phyloP scores from a whole-genome alignment of 257 asterid genomes.

The Solanum dulcamara region DNA sequence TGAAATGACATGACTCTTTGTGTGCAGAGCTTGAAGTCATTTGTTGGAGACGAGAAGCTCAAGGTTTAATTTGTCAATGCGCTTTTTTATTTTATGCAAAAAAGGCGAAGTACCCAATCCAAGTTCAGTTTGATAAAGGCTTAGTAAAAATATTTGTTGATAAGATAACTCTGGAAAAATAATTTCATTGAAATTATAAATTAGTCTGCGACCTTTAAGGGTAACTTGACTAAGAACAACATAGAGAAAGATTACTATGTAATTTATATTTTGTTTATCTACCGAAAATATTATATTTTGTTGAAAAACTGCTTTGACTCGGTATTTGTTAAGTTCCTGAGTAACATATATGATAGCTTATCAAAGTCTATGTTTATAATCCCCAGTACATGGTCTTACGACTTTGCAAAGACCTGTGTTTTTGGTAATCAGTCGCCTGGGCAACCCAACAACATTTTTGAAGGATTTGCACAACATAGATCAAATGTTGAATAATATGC shows the following conservation, averaged over 20 bases:
- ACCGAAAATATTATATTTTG: neutral
- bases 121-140: neutral
- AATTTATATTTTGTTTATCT: too few relatives aligned
- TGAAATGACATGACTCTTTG: neutral
- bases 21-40: conserved; percentile 73
- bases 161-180: neutral
- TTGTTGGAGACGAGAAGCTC: conserved; percentile 82
- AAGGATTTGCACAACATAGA: neutral
- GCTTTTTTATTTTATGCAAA: neutral
- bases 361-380: neutral
- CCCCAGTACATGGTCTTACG: too few relatives aligned
- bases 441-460: neutral
- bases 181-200: neutral
- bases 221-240: neutral
- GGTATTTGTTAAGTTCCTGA: neutral
- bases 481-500: neutral
- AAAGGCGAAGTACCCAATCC: neutral
- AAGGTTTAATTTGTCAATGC: conserved; percentile 44
- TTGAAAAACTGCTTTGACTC: neutral
- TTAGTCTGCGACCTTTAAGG: neutral
- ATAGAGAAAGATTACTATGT: neutral
- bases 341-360: neutral
- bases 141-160: neutral
- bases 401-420: too few relatives aligned
- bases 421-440: too few relatives aligned